These are phyloP conservation scores for Pyropia haitanensis DNA, from an alignment of 23 red algal species.

Conservation along the genomic window DNA sequence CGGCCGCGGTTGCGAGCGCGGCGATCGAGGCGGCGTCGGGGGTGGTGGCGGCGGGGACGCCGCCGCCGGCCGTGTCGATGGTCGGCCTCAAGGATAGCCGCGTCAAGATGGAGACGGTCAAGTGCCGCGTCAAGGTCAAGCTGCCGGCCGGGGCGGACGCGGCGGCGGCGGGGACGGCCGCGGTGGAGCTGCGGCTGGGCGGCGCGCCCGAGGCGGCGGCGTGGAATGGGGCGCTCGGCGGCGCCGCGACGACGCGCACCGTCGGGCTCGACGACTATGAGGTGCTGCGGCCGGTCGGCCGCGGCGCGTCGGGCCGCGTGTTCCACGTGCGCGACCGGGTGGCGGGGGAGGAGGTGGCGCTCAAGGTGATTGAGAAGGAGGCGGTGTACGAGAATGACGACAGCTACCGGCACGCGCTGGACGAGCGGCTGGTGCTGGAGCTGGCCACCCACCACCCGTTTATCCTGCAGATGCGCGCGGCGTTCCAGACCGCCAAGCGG, in stretches of 20 bases:
- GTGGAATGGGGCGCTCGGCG: slow-evolving; percentile 42
- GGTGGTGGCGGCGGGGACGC: too few species aligned
- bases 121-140: slow-evolving; percentile 37
- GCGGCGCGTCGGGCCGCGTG: slow-evolving; percentile 59
- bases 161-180: slow-evolving; percentile 9
- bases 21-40: too few species aligned
- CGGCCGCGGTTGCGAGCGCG: too few species aligned
- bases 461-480: slow-evolving; percentile 72
- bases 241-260: slow-evolving; percentile 28
- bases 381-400: slow-evolving; percentile 61
- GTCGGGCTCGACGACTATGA: slow-evolving; percentile 70
- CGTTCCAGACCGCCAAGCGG: slow-evolving; percentile 76
- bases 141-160: slow-evolving; percentile 3
- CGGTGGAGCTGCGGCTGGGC: slow-evolving; percentile 45
- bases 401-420: slow-evolving; percentile 67
- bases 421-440: slow-evolving; percentile 86
- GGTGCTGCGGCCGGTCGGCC: slow-evolving; percentile 63
- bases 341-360: slow-evolving; percentile 49
- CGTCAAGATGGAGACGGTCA: slow-evolving; percentile 34
- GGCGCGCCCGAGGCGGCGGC: slow-evolving; percentile 19
- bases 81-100: slow-evolving; percentile 36
- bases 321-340: slow-evolving; percentile 56
- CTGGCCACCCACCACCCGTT: slow-evolving; percentile 84
- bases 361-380: slow-evolving; percentile 89
- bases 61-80: slow-evolving; percentile 11